Conservation (phyloP, 306 rosid species). For the Carpinus viminea region DNA sequence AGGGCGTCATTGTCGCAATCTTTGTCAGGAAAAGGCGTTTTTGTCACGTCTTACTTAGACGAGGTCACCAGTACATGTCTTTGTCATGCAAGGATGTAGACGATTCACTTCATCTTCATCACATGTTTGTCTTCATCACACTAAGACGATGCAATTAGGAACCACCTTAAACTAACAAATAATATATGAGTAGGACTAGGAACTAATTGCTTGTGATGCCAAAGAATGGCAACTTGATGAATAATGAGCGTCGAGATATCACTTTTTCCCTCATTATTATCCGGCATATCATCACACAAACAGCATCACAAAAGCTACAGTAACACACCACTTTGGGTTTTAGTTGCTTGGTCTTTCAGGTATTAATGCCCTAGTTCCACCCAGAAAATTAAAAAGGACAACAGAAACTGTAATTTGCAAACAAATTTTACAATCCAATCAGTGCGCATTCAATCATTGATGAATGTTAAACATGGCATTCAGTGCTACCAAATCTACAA, state of each 20-base stretch:
- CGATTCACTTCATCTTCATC: too few species aligned
- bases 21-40: too few species aligned
- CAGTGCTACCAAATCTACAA: constrained; percentile 37
- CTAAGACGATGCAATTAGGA: background rate
- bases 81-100: too few species aligned
- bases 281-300: constrained; percentile 28
- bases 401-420: constrained; percentile 36
- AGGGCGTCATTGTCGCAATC: too few species aligned
- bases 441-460: constrained; percentile 39
- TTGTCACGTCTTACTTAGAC: too few species aligned
- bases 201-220: background rate
- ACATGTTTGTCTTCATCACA: too few species aligned
- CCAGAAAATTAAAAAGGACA: constrained; percentile 28
- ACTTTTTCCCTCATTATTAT: constrained; percentile 13
- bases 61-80: too few species aligned
- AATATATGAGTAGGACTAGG: background rate
- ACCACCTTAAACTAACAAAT: background rate
- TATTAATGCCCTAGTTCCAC: constrained; percentile 34
- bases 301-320: constrained; percentile 34
- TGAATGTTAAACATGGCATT: constrained; percentile 34
- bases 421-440: constrained; percentile 52
- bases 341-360: constrained; percentile 31
- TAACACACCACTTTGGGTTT: constrained; percentile 38
- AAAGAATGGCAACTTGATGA: background rate
- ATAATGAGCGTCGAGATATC: background rate